phyloP scores from a whole-genome alignment of 2,329 filamentous ascomycete genomes.

The Ophiocordyceps unilateralis region DNA sequence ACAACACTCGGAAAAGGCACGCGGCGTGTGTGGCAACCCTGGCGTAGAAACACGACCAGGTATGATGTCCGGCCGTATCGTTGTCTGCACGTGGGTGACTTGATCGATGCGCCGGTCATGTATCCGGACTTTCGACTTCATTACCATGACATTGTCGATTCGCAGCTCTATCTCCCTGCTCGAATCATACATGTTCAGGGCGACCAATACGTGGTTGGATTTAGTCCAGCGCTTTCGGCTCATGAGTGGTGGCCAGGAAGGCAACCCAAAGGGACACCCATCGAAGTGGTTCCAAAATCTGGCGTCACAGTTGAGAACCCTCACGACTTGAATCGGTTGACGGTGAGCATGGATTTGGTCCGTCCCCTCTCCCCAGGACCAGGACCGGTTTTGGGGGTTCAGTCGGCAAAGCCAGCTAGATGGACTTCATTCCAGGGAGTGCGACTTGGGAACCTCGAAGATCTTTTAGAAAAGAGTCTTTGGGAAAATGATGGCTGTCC shows the following conservation, averaged over 20 bases:
- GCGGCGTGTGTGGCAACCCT: constrained; percentile 2
- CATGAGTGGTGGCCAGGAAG: constrained; percentile 2
- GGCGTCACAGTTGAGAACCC: constrained; percentile 2
- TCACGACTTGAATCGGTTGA: constrained; percentile 2
- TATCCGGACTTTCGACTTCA: constrained; percentile 3
- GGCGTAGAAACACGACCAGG: constrained; percentile 2
- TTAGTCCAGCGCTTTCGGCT: constrained; percentile 3
- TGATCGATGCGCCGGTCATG: constrained; percentile 2
- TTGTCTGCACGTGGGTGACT: constrained; percentile 3
- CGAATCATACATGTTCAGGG: constrained; percentile 3
- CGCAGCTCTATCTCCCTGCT: constrained; percentile 3
- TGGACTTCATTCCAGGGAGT: constrained; percentile 3
- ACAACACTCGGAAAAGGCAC: constrained; percentile 2
- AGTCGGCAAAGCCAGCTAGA: constrained; percentile 3
- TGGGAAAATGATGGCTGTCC: constrained; percentile 2
- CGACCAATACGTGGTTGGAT: constrained; percentile 3
- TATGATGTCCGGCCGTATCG: constrained; percentile 3
- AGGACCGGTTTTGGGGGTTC: constrained; percentile 2
- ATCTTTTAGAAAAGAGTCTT: constrained; percentile 4
- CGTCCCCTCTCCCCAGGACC: constrained; percentile 2
- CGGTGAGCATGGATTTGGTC: constrained; percentile 3
- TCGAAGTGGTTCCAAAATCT: constrained; percentile 2
- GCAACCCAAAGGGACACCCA: constrained; percentile 1
- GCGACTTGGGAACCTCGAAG: constrained; percentile 2
- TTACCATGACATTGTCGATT: constrained; percentile 3